Conservation (phyloP, 2,329 filamentous ascomycete species). For the Xylariaceae sp. region DNA sequence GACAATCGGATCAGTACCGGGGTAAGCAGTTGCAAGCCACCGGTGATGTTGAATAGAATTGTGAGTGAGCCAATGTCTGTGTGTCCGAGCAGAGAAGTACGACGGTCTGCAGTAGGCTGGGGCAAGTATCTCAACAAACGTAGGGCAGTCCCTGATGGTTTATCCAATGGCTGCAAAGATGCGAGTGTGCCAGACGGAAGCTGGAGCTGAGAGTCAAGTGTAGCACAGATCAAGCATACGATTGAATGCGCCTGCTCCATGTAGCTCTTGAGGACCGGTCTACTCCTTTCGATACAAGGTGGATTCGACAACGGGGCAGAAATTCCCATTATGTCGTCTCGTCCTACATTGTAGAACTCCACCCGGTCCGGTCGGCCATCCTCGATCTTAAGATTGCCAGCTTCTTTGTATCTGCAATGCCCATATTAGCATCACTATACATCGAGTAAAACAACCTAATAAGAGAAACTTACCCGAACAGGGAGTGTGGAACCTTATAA, state of each 20-base stretch:
- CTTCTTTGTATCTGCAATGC: constrained; percentile 4
- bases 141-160: constrained; percentile 33
- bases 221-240: constrained; percentile 18
- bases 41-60: constrained; percentile 40
- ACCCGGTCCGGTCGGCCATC: constrained; percentile 28
- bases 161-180: constrained; percentile 29
- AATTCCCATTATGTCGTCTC: constrained; percentile 36
- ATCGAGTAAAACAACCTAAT: background rate
- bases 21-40: constrained; percentile 42
- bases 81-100: constrained; percentile 36
- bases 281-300: constrained; percentile 7
- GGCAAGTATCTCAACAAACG: constrained; percentile 24
- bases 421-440: constrained; percentile 1
- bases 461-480: constrained; percentile 1
- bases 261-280: constrained; percentile 11
- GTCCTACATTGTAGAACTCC: constrained; percentile 36
- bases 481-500: constrained; percentile 5
- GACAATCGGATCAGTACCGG: constrained; percentile 15
- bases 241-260: constrained; percentile 21
- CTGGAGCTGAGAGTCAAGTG: constrained; percentile 31
- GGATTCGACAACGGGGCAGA: constrained; percentile 15
- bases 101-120: constrained; percentile 22
- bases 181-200: constrained; percentile 32
- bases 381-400: constrained; percentile 4
- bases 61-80: constrained; percentile 43